Evolutionary conservation across 192 early-diverging fungal species (phyloP).

Genomic region (Geosiphon pyriformis): DNA sequence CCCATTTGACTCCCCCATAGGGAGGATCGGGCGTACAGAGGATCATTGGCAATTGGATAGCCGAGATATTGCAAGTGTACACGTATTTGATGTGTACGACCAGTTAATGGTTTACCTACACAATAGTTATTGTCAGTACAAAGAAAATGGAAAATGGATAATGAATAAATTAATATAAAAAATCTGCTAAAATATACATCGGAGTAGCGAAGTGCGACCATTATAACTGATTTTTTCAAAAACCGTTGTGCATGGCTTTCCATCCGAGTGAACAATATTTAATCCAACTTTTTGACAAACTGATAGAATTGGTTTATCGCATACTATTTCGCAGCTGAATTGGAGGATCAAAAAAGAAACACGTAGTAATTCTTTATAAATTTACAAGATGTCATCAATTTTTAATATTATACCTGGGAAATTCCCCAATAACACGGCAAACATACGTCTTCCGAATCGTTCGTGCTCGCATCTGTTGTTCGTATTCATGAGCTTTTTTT

Average conservation of each 20-base stretch:
- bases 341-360: not conserved
- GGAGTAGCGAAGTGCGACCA: constrained; percentile 60
- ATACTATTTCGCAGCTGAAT: constrained; percentile 50
- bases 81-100: constrained; percentile 95
- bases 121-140: too few species aligned
- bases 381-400: not conserved
- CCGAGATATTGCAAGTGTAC: constrained; percentile 94
- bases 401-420: constrained; percentile 55
- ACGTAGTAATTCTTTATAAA: constrained; percentile 1
- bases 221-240: constrained; percentile 67
- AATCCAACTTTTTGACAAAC: constrained; percentile 84
- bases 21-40: constrained; percentile 71
- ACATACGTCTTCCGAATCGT: constrained; percentile 85
- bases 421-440: constrained; percentile 79
- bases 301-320: constrained; percentile 78
- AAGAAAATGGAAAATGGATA: too few species aligned
- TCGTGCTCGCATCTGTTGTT: constrained; percentile 57
- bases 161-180: constrained; percentile 73
- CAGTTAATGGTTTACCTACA: constrained; percentile 78
- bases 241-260: constrained; percentile 76
- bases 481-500: constrained; percentile 55
- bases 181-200: constrained; percentile 62
- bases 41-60: constrained; percentile 92
- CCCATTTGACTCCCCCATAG: constrained; percentile 66
- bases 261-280: constrained; percentile 77